Conservation (phyloP, 163 green algal genomes). For the Chloroidium sp. region DNA sequence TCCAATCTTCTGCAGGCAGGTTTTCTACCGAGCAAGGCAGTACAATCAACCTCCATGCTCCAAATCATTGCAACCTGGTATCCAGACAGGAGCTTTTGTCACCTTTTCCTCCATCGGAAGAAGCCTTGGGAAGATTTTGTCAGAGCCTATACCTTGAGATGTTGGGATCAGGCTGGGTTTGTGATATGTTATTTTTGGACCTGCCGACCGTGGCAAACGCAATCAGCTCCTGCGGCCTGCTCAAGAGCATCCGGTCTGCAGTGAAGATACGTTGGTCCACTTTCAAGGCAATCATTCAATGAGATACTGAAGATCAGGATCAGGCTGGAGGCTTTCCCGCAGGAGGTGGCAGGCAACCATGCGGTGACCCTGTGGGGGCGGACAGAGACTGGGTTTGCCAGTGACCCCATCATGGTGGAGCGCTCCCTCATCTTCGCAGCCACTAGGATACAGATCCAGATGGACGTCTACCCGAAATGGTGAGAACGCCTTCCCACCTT, state of each 20-base stretch:
- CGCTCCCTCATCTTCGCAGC: constrained; percentile 79
- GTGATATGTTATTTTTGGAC: too few species aligned
- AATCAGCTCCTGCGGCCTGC: neutral
- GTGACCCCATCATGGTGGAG: constrained; percentile 60
- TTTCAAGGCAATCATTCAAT: neutral
- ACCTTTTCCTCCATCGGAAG: too few species aligned
- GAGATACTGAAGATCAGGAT: neutral
- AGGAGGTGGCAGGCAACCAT: constrained; percentile 86
- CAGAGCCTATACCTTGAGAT: too few species aligned
- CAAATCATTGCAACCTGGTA: neutral
- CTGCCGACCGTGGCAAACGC: neutral
- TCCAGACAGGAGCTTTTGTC: too few species aligned
- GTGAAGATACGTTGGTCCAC: neutral
- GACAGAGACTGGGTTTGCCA: constrained; percentile 72
- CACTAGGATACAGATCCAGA: constrained; percentile 77
- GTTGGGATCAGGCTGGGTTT: too few species aligned
- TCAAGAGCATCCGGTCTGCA: neutral
- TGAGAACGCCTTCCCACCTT: constrained; percentile 16
- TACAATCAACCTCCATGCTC: neutral
- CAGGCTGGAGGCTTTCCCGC: constrained; percentile 2
- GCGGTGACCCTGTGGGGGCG: constrained; percentile 81
- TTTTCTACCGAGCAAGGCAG: neutral
- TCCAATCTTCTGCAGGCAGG: constrained; percentile 77
- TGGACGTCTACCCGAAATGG: constrained; percentile 82
- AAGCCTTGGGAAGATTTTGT: too few species aligned